Conservation (phyloP, 495 filamentous ascomycete species). For the Penicillium ucsense region DNA sequence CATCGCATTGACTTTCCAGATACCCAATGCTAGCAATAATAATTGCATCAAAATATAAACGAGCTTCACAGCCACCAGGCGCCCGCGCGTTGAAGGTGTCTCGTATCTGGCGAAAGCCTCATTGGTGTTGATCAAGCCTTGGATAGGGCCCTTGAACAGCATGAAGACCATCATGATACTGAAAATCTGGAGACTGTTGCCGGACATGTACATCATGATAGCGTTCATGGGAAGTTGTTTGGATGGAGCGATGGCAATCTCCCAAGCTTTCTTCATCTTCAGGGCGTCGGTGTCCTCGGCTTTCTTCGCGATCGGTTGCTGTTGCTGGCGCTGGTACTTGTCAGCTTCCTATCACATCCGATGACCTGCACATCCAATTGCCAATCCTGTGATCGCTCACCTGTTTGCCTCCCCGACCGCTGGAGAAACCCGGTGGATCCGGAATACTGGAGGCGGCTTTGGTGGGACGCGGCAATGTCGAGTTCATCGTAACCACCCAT, state of each 20-base stretch:
- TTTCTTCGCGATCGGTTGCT: conserved; percentile 28
- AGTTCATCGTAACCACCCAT: conserved; percentile 75
- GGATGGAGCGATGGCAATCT: conserved; percentile 85
- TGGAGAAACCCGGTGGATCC: conserved; percentile 81
- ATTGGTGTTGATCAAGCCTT: conserved; percentile 70
- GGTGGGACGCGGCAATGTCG: conserved; percentile 47
- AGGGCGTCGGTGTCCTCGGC: conserved; percentile 81
- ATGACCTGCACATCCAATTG: not conserved
- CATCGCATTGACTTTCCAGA: conserved; percentile 98
- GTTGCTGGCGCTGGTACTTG: conserved; percentile 18
- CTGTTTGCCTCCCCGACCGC: conserved; percentile 37
- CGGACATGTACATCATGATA: conserved; percentile 99
- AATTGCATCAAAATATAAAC: conserved; percentile 84
- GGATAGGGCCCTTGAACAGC: conserved; percentile 93
- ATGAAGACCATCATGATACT: conserved; percentile 99
- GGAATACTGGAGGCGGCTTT: conserved; percentile 54
- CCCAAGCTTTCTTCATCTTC: conserved; percentile 98
- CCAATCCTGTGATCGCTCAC: conserved; percentile 12
- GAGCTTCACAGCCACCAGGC: conserved; percentile 70
- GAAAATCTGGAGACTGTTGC: conserved; percentile 97
- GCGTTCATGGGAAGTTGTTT: conserved; percentile 96
- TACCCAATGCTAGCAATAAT: conserved; percentile 67
- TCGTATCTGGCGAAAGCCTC: conserved; percentile 81
- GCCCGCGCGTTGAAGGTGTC: conserved; percentile 61
- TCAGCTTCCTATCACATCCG: conserved; percentile 5